Base-by-base conservation (phyloP, 306 rosid genomes). In the Quercus dentata region DNA sequence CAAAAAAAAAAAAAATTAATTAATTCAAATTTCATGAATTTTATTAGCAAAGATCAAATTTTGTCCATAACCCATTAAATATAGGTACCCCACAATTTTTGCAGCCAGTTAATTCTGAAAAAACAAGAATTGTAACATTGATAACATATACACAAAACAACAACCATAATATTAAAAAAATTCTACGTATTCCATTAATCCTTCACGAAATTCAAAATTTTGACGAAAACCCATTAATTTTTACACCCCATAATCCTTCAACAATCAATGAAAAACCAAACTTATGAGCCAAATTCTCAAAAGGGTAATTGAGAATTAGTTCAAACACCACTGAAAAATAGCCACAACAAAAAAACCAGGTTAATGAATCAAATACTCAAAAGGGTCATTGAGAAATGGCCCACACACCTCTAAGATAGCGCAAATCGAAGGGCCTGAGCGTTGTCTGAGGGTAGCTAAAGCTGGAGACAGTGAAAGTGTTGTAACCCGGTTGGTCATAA, bases 401-500 rank as follows among this genome's bases (percentile, higher is more conserved):
- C 49, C 17, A 61, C 85, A 23, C 76, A 94, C 99, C 99, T 90
- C 99, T 86, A 65, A 93, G 89, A 78, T 92, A 95, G 10, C 89
- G 95, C 23, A 81, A 86, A 67, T 87, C 94, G 82, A 80, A 95
- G 69, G 90, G 86, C 77, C 73, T 80, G 79, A 95, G 76, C n/a
- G 81, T 64, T 14, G 93, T 86, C 58, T 86, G 69, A 51, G 96
- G 96, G 81, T 91, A 95, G 76, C 84, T 85, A 85, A 93, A 89
- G 91, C 89, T 91, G 79, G 97, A 95, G 85, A 91, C 77, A 70
- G 88, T 91, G 81, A 85, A 87, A 84, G 82, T 79, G 71, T 77
- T 77, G 81, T n/a, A 85, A 65, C 71, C 78, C 28, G 64, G 73
- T 73, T 84, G 83, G 65, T 75, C 82, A 57, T 30, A 63, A 3